Percentiles rank a stretch among this genome's conserved stretches.
Conservation (phyloP, 2,329 filamentous ascomycete genomes). For the Neobulgaria alba region DNA sequence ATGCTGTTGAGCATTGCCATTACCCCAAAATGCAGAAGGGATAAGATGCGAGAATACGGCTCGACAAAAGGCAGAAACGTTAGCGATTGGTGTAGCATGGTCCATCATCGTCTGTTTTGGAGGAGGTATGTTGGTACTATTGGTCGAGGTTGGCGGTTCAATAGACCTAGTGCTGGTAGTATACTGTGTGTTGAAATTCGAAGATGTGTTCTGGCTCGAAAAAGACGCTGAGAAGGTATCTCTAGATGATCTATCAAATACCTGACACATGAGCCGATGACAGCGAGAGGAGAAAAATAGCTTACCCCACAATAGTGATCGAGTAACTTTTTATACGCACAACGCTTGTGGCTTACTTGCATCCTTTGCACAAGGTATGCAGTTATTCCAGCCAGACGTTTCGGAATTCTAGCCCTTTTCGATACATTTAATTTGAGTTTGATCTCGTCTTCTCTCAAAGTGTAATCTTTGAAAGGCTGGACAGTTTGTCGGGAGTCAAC, state of each 20-base stretch:
- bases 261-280: constrained; percentile 10
- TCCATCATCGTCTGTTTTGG: constrained; percentile 42
- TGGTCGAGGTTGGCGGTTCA: constrained; percentile 4
- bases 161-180: constrained; percentile 1
- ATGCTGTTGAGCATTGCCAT: constrained; percentile 38
- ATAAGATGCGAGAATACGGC: constrained; percentile 65
- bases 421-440: constrained; percentile 20
- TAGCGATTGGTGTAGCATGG: constrained; percentile 55
- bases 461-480: constrained; percentile 77
- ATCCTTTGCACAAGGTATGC: constrained; percentile 56
- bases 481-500: constrained; percentile 57
- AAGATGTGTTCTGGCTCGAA: constrained; percentile 17
- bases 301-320: constrained; percentile 67
- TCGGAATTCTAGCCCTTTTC: constrained; percentile 41
- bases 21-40: constrained; percentile 68
- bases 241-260: constrained; percentile 2
- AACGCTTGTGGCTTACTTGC: constrained; percentile 62
- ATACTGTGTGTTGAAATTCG: constrained; percentile 19
- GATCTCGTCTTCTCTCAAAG: constrained; percentile 77
- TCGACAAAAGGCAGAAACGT: constrained; percentile 81
- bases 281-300: background rate
- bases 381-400: constrained; percentile 56
- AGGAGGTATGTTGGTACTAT: constrained; percentile 28
- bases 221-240: constrained; percentile 4
- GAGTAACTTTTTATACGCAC: constrained; percentile 72